These are phyloP conservation scores for Panellus pusillus DNA, from an alignment of 768 basidiomycete genomes.

Conservation along the genomic window DNA sequence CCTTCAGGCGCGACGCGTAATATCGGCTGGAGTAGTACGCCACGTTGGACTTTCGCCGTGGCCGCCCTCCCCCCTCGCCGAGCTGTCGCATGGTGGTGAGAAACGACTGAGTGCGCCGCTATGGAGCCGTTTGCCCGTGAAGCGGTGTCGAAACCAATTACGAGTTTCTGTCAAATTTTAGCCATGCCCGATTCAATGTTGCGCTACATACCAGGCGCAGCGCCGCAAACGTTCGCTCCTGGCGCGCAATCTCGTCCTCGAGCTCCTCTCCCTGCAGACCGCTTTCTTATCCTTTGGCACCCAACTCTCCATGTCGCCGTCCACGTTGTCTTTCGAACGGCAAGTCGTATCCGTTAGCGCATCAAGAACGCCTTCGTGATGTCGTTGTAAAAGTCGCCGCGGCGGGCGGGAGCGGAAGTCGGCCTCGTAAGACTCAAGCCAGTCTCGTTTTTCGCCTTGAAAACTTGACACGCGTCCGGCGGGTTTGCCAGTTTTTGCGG, in stretches of 20 bases:
- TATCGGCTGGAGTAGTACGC: slow-evolving; percentile 1
- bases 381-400: not conserved
- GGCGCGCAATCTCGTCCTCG: not conserved
- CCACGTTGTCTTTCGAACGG: not conserved
- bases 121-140: not conserved
- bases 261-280: too few species aligned
- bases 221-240: not conserved
- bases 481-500: not conserved
- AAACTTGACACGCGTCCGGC: not conserved
- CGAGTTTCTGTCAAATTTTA: slow-evolving; percentile 4
- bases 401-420: not conserved
- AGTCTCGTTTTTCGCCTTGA: not conserved
- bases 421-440: not conserved
- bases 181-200: not conserved
- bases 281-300: not conserved
- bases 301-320: not conserved
- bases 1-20: slow-evolving; percentile 7
- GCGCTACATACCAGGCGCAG: not conserved
- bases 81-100: slow-evolving; percentile 1
- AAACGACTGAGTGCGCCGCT: not conserved
- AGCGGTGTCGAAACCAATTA: slow-evolving; percentile 7
- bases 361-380: not conserved
- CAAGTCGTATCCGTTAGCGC: not conserved
- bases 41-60: not conserved
- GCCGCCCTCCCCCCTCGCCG: not conserved